Conservation (phyloP, 1,284 basidiomycete genomes). For the Hemileia vastatrix region DNA sequence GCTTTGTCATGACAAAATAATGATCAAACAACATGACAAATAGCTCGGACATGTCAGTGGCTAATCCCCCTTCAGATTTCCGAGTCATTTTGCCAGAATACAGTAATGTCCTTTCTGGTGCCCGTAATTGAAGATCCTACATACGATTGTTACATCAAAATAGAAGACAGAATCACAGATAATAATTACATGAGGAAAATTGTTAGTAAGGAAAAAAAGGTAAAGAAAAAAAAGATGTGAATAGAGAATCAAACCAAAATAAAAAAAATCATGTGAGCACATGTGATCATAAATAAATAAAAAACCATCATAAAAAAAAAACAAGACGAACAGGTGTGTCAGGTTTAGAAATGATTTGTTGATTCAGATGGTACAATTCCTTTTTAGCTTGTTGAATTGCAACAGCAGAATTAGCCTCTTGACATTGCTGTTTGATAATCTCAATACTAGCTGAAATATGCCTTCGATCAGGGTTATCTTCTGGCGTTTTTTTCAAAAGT, state of each 20-base stretch:
- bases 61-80: slow-evolving; percentile 60
- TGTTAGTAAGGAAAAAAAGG: too few species aligned
- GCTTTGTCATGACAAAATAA: slow-evolving; percentile 53
- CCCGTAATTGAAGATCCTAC: slow-evolving; percentile 18
- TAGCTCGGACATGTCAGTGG: slow-evolving; percentile 66
- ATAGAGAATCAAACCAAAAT: neutral
- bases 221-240: neutral
- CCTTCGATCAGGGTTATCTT: slow-evolving; percentile 64
- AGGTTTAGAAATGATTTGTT: slow-evolving; percentile 9
- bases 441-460: slow-evolving; percentile 74
- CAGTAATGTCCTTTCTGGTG: slow-evolving; percentile 39
- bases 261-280: neutral
- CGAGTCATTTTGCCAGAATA: slow-evolving; percentile 71
- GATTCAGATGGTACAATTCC: slow-evolving; percentile 9
- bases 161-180: too few species aligned
- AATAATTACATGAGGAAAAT: neutral
- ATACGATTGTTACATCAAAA: too few species aligned
- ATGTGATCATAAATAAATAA: too few species aligned
- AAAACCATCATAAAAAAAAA: neutral
- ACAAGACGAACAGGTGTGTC: slow-evolving; percentile 11
- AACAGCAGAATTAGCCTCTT: slow-evolving; percentile 11
- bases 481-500: slow-evolving; percentile 66
- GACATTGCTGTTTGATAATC: slow-evolving; percentile 65
- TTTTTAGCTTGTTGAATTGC: slow-evolving; percentile 11
- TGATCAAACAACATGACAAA: slow-evolving; percentile 84